Conservation (phyloP, 2,329 filamentous ascomycete genomes). For the Fusarium tupiense region DNA sequence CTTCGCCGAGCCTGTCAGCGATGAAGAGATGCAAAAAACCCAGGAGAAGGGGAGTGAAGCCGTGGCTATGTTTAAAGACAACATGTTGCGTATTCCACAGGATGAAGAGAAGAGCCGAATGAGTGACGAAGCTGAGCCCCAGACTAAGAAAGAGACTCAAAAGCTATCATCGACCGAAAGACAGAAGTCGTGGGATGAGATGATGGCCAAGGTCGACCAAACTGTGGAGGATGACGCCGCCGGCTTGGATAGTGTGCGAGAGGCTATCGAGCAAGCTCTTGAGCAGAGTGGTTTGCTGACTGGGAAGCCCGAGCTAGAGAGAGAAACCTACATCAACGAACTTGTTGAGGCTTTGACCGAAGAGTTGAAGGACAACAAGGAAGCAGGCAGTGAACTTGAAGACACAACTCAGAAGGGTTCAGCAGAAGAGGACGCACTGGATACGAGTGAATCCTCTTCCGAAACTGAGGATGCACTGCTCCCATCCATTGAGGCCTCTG, state of each 20-base stretch:
- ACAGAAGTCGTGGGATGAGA: conserved; percentile 61
- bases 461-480: background rate
- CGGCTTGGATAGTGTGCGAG: conserved; percentile 61
- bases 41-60: conserved; percentile 73
- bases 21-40: conserved; percentile 76
- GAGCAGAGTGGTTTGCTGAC: conserved; percentile 63
- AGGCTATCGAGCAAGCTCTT: conserved; percentile 65
- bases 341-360: conserved; percentile 60
- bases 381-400: conserved; percentile 26
- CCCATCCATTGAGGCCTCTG: background rate
- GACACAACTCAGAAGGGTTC: conserved; percentile 11
- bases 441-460: background rate
- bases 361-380: conserved; percentile 43
- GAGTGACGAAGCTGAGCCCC: conserved; percentile 4
- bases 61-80: conserved; percentile 74
- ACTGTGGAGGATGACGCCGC: conserved; percentile 67
- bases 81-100: conserved; percentile 63
- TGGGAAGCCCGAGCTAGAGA: conserved; percentile 57
- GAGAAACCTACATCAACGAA: conserved; percentile 59
- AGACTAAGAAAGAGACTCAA: conserved; percentile 24
- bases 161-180: conserved; percentile 29
- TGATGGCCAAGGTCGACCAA: conserved; percentile 65
- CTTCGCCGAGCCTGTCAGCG: conserved; percentile 84
- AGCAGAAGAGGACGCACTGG: background rate
- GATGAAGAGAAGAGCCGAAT: conserved; percentile 31